Percentiles rank a stretch among this genome's conserved stretches.
Conservation (phyloP, 2,329 filamentous ascomycete genomes). For the Alternaria gaisen region DNA sequence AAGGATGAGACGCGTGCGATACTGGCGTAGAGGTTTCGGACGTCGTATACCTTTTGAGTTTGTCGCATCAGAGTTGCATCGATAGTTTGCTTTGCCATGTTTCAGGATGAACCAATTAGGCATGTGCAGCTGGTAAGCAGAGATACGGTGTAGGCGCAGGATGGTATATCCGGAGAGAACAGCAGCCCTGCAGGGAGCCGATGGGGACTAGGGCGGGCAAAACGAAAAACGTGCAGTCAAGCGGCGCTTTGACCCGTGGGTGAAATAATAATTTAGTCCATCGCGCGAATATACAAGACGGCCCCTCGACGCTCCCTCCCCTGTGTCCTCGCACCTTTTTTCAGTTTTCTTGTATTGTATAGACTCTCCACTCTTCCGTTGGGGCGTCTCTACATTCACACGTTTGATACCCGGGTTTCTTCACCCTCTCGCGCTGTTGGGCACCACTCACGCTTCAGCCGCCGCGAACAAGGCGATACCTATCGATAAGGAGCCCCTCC, state of each 20-base stretch:
- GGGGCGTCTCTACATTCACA: conserved; percentile 32
- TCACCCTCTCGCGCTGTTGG: conserved; percentile 19
- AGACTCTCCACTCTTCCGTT: conserved; percentile 43
- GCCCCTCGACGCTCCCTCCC: conserved; percentile 19
- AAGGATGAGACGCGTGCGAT: conserved; percentile 18
- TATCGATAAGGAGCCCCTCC: conserved; percentile 49
- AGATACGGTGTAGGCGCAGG: conserved; percentile 17
- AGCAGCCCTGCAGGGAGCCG: conserved; percentile 14
- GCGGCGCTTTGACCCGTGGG: conserved; percentile 25
- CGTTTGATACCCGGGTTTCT: conserved; percentile 31
- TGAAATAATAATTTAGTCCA: conserved; percentile 37
- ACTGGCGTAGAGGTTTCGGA: neutral
- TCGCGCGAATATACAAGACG: conserved; percentile 31
- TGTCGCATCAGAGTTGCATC: conserved; percentile 9
- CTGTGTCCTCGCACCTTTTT: conserved; percentile 26
- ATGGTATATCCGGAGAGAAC: conserved; percentile 9
- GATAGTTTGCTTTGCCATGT: conserved; percentile 9
- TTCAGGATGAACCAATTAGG: conserved; percentile 14
- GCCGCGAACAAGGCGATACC: conserved; percentile 12
- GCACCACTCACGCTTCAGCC: conserved; percentile 26
- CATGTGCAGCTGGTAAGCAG: conserved; percentile 12
- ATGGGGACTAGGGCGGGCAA: conserved; percentile 26
- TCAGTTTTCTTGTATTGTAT: conserved; percentile 32
- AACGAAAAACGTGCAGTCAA: conserved; percentile 28
- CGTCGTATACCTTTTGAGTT: neutral